A percentile compares a stretch with the other conserved stretches of the same genome.
These are phyloP conservation scores for Paragyromitra xinjiangensis DNA, from an alignment of 495 filamentous ascomycete species.

Conservation along the genomic window DNA sequence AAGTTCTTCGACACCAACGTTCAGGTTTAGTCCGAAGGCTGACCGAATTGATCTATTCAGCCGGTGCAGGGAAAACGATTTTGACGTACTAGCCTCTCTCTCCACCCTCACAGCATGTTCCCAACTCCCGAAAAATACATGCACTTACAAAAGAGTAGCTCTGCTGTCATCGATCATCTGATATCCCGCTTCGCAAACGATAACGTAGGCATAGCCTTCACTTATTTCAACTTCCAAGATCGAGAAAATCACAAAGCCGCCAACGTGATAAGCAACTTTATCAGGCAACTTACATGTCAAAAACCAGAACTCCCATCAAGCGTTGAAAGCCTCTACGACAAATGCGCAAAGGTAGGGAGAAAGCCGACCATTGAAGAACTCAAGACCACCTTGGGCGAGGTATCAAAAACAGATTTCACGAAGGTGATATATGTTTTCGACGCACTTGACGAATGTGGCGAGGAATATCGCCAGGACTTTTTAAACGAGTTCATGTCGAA, in stretches of 20 bases:
- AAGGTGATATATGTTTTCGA: neutral
- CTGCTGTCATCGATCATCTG: neutral
- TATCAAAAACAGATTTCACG: neutral
- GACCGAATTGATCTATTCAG: neutral
- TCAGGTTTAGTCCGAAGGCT: neutral
- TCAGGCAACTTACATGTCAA: slow-evolving; percentile 10
- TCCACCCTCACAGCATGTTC: neutral
- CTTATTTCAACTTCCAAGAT: slow-evolving; percentile 26
- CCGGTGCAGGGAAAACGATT: slow-evolving; percentile 16
- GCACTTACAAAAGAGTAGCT: neutral
- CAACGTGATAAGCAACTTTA: slow-evolving; percentile 16
- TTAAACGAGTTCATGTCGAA: neutral
- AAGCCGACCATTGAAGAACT: neutral
- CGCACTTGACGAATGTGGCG: neutral
- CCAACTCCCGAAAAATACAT: neutral
- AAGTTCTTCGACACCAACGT: neutral
- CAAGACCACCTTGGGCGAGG: neutral
- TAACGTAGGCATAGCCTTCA: slow-evolving; percentile 8
- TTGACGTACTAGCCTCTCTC: neutral
- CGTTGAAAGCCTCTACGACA: slow-evolving; percentile 1
- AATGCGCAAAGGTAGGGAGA: neutral
- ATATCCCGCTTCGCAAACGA: neutral
- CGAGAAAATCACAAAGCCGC: slow-evolving; percentile 7
- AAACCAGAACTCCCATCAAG: neutral
- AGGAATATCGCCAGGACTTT: neutral